Percentiles rank a stretch among this genome's conserved stretches.
phyloP scores from a whole-genome alignment of 306 rosid genomes.

The Nissolia schottii region DNA sequence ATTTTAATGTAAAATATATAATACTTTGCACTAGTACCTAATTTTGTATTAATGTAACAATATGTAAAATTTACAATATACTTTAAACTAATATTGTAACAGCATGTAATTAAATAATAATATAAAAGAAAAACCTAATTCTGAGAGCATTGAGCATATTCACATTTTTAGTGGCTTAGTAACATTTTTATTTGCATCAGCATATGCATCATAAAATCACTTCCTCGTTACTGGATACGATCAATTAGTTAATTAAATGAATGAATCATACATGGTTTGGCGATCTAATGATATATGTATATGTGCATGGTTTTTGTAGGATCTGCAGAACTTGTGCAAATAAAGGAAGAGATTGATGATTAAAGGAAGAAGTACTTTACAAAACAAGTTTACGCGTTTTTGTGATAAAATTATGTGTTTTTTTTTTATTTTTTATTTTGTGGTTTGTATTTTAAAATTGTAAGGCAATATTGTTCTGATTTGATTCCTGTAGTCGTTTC shows the following conservation, averaged over 20 bases:
- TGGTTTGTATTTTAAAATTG: neutral
- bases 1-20: too few species aligned
- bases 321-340: slow-evolving; percentile 18
- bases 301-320: slow-evolving; percentile 17
- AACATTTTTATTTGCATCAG: too few species aligned
- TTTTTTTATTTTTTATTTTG: neutral
- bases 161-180: neutral
- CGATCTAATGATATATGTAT: neutral
- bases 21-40: too few species aligned
- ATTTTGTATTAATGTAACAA: too few species aligned
- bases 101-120: too few species aligned
- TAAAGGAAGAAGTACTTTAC: neutral
- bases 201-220: neutral
- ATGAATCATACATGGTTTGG: neutral
- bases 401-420: neutral
- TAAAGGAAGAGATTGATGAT: slow-evolving; percentile 27
- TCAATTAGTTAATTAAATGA: too few species aligned
- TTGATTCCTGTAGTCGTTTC: neutral
- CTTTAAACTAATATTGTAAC: too few species aligned
- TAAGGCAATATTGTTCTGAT: slow-evolving; percentile 1
- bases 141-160: too few species aligned
- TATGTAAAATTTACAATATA: too few species aligned
- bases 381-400: neutral
- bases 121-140: too few species aligned
- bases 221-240: neutral